Conservation (phyloP, 2,329 filamentous ascomycete species). For the Colletotrichum caudatum region DNA sequence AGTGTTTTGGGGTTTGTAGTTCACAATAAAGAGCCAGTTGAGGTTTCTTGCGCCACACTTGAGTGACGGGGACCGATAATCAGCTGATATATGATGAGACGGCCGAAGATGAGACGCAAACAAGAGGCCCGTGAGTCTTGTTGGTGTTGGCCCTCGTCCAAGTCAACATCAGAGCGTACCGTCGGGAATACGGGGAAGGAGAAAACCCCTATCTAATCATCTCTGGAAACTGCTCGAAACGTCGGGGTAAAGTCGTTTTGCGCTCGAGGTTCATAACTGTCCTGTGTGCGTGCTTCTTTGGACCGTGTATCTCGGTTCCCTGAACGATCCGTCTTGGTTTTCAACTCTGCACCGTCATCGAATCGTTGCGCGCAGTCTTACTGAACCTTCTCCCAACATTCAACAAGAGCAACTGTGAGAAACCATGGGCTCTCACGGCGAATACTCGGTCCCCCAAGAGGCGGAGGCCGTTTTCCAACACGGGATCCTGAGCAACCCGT, state of each 20-base stretch:
- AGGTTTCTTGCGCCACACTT: neutral
- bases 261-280: neutral
- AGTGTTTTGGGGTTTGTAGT: neutral
- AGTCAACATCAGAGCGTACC: constrained; percentile 2
- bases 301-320: neutral
- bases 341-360: neutral
- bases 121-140: neutral
- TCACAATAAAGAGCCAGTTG: neutral
- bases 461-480: constrained; percentile 29
- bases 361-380: too few species aligned
- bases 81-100: neutral
- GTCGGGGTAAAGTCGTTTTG: neutral
- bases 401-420: neutral
- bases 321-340: neutral
- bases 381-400: neutral
- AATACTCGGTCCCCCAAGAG: constrained; percentile 36
- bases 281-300: neutral
- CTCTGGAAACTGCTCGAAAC: neutral
- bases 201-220: neutral
- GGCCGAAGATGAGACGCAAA: neutral
- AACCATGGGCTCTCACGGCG: constrained; percentile 30
- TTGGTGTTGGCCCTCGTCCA: neutral
- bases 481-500: constrained; percentile 27
- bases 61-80: neutral
- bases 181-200: neutral